Conservation (phyloP, 1,139 yeast species). For the Protomyces macrosporus region DNA sequence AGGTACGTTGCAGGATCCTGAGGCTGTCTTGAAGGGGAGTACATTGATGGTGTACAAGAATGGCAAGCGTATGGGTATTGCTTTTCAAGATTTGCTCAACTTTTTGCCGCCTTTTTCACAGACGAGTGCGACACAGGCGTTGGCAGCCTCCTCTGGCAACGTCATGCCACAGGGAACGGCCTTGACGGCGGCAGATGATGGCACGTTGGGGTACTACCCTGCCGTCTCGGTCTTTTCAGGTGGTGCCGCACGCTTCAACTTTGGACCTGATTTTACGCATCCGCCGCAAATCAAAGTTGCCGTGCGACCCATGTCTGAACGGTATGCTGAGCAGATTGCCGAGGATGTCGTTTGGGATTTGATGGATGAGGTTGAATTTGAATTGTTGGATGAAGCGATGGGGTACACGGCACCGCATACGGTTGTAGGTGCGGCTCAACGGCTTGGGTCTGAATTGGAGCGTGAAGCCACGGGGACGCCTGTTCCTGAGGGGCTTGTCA, state of each 20-base stretch:
- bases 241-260: conserved; percentile 65
- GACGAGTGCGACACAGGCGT: conserved; percentile 32
- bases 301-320: conserved; percentile 51
- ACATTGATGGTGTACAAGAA: conserved; percentile 66
- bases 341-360: conserved; percentile 82
- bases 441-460: no score
- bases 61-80: conserved; percentile 61
- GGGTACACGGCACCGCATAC: background rate
- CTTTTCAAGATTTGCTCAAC: conserved; percentile 64
- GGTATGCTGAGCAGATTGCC: conserved; percentile 65
- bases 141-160: conserved; percentile 38
- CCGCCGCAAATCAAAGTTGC: conserved; percentile 39
- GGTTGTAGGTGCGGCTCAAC: no score
- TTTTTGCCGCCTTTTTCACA: conserved; percentile 69
- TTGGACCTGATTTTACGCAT: conserved; percentile 60
- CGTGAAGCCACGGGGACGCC: background rate
- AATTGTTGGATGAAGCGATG: conserved; percentile 40
- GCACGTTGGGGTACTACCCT: conserved; percentile 84
- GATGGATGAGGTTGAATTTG: conserved; percentile 76
- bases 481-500: background rate
- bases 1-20: conserved; percentile 41
- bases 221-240: conserved; percentile 77
- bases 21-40: conserved; percentile 41
- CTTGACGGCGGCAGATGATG: conserved; percentile 58
- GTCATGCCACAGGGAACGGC: conserved; percentile 28